phyloP scores from a whole-genome alignment of 257 asterid species.

The Ocimum tenuiflorum region DNA sequence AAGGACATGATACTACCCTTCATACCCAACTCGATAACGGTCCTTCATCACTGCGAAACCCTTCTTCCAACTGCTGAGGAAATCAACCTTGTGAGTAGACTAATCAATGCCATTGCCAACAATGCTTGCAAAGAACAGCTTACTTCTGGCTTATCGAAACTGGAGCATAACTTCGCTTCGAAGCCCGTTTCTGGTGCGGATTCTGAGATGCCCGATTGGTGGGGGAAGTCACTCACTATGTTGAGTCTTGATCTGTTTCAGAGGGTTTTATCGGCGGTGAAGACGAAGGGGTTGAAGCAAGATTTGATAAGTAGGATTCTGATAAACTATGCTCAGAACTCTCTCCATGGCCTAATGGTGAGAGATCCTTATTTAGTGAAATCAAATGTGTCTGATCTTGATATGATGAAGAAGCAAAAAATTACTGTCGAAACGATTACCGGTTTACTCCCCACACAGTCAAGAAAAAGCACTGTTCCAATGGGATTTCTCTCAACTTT shows the following conservation, averaged over 20 bases:
- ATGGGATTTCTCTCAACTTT: constrained; percentile 82
- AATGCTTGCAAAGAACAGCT: constrained; percentile 88
- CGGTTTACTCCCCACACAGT: constrained; percentile 59
- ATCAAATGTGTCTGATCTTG: constrained; percentile 41
- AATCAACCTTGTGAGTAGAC: constrained; percentile 43
- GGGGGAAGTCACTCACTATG: constrained; percentile 67
- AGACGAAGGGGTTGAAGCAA: constrained; percentile 75
- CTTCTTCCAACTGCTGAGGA: constrained; percentile 61
- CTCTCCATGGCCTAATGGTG: constrained; percentile 53
- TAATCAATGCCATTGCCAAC: constrained; percentile 60
- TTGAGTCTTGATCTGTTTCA: constrained; percentile 70
- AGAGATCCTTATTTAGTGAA: constrained; percentile 46
- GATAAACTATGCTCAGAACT: constrained; percentile 71
- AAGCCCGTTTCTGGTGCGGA: constrained; percentile 34
- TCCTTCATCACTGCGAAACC: constrained; percentile 63
- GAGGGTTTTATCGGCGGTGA: constrained; percentile 64
- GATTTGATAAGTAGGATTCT: constrained; percentile 66
- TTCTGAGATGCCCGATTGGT: constrained; percentile 67
- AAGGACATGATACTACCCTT: constrained; percentile 46
- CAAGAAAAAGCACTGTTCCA: constrained; percentile 79
- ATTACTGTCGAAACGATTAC: constrained; percentile 55
- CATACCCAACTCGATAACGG: constrained; percentile 62
- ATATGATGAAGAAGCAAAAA: constrained; percentile 62
- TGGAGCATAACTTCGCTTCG: constrained; percentile 53
- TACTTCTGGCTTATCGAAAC: constrained; percentile 70